These are phyloP conservation scores for Fusarium goolgardi DNA, from an alignment of 2,329 filamentous ascomycete species.

Conservation along the genomic window DNA sequence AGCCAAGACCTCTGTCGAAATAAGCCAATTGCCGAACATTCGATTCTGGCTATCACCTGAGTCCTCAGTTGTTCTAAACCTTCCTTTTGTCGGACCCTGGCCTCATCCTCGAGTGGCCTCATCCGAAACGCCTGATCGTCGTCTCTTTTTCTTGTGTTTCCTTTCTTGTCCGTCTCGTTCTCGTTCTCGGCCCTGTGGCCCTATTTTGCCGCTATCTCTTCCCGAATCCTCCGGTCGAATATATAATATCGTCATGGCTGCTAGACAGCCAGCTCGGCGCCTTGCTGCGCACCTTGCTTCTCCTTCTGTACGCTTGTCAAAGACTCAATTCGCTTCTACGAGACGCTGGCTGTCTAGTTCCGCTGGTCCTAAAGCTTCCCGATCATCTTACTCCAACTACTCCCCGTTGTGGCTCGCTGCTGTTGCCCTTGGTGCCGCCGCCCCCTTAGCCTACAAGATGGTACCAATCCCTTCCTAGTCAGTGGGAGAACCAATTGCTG, in stretches of 20 bases:
- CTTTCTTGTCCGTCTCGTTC: conserved; percentile 17
- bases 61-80: conserved; percentile 42
- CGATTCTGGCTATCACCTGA: conserved; percentile 47
- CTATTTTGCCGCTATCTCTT: conserved; percentile 11
- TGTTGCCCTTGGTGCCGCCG: conserved; percentile 62
- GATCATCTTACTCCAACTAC: conserved; percentile 33
- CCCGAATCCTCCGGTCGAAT: conserved; percentile 25
- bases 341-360: conserved; percentile 47
- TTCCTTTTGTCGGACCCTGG: conserved; percentile 25
- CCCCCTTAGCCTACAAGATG: conserved; percentile 69
- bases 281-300: conserved; percentile 48
- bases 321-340: conserved; percentile 45
- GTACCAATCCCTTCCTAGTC: conserved; percentile 53
- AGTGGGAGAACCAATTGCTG: conserved; percentile 26
- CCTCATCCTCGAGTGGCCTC: conserved; percentile 41
- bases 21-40: conserved; percentile 47
- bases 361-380: conserved; percentile 34
- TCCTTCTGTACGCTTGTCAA: conserved; percentile 40
- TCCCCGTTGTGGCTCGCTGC: conserved; percentile 51
- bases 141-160: conserved; percentile 26
- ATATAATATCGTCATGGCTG: conserved; percentile 51
- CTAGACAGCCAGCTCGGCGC: conserved; percentile 48
- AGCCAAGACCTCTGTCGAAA: conserved; percentile 22
- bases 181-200: conserved; percentile 21
- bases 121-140: conserved; percentile 44